Evolutionary conservation across 2,329 filamentous ascomycete species (phyloP).

Genomic region (Eurotiales sp.): DNA sequence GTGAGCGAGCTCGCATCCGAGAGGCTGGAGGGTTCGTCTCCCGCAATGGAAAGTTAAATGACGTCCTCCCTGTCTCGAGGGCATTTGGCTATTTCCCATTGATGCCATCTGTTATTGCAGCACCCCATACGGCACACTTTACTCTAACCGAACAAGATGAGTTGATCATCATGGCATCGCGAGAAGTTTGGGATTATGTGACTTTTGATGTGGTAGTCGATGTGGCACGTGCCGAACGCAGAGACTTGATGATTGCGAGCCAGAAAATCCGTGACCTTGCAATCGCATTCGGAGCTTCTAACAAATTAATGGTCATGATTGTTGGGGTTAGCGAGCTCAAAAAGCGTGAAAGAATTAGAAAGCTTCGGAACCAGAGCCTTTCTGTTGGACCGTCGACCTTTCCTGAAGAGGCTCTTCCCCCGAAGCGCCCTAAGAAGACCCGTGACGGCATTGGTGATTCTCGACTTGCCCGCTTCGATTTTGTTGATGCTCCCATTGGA

Average conservation of each 20-base stretch:
- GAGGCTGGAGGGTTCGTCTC: slow-evolving; percentile 96
- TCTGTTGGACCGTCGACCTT: slow-evolving; percentile 66
- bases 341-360: slow-evolving; percentile 62
- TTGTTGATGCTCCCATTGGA: slow-evolving; percentile 86
- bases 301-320: slow-evolving; percentile 99
- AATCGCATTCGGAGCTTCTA: slow-evolving; percentile 88
- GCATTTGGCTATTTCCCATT: slow-evolving; percentile 93
- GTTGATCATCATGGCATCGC: slow-evolving; percentile 85
- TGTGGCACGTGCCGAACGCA: slow-evolving; percentile 78
- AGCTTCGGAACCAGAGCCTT: neutral
- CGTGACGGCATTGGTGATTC: slow-evolving; percentile 70
- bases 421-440: slow-evolving; percentile 59
- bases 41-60: slow-evolving; percentile 88
- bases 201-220: slow-evolving; percentile 88
- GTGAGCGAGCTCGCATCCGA: slow-evolving; percentile 81
- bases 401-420: slow-evolving; percentile 59
- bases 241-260: slow-evolving; percentile 88
- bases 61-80: slow-evolving; percentile 82
- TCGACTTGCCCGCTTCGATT: slow-evolving; percentile 79
- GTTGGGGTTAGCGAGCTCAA: slow-evolving; percentile 89
- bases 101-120: slow-evolving; percentile 89
- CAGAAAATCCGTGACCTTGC: slow-evolving; percentile 93
- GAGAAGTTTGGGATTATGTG: slow-evolving; percentile 93
- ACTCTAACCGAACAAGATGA: slow-evolving; percentile 85
- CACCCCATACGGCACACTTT: slow-evolving; percentile 75